Evolutionary conservation across 2,329 filamentous ascomycete genomes (phyloP).

Genomic region (Onygenales sp.): DNA sequence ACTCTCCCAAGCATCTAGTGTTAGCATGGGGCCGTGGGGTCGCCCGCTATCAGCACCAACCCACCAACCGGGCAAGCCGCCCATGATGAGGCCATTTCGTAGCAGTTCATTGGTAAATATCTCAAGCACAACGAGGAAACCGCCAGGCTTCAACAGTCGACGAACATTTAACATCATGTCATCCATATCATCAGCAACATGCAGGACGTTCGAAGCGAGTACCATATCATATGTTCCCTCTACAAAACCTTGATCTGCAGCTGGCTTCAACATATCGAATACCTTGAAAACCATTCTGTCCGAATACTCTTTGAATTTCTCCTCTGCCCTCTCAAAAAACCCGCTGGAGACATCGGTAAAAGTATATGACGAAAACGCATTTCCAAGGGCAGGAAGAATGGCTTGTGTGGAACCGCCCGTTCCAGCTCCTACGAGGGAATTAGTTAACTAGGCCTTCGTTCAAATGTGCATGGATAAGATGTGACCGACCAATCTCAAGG

Average conservation of each 20-base stretch:
- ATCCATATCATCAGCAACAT: conserved; percentile 24
- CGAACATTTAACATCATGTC: conserved; percentile 25
- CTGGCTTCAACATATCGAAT: conserved; percentile 26
- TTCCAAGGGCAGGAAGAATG: conserved; percentile 24
- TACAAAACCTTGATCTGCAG: conserved; percentile 25
- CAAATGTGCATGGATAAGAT: background rate
- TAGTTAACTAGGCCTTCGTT: background rate
- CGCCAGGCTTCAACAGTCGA: conserved; percentile 36
- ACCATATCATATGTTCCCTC: conserved; percentile 27
- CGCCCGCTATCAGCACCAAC: conserved; percentile 8
- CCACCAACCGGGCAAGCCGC: conserved; percentile 22
- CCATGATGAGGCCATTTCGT: conserved; percentile 20
- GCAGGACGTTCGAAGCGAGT: conserved; percentile 31
- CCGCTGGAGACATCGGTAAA: conserved; percentile 38
- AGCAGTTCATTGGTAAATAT: conserved; percentile 18
- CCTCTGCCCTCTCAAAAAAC: conserved; percentile 31
- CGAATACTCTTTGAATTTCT: conserved; percentile 18
- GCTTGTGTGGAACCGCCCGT: conserved; percentile 33
- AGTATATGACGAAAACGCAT: conserved; percentile 31
- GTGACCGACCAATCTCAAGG: conserved; percentile 26
- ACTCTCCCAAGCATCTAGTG: conserved; percentile 4
- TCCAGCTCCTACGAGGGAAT: conserved; percentile 30
- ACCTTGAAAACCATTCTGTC: conserved; percentile 25
- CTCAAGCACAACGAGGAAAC: conserved; percentile 38
- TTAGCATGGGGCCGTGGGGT: background rate